Evolutionary conservation across 805 yeast genomes (phyloP).

Genomic region (Zygosaccharomyces lentus): DNA sequence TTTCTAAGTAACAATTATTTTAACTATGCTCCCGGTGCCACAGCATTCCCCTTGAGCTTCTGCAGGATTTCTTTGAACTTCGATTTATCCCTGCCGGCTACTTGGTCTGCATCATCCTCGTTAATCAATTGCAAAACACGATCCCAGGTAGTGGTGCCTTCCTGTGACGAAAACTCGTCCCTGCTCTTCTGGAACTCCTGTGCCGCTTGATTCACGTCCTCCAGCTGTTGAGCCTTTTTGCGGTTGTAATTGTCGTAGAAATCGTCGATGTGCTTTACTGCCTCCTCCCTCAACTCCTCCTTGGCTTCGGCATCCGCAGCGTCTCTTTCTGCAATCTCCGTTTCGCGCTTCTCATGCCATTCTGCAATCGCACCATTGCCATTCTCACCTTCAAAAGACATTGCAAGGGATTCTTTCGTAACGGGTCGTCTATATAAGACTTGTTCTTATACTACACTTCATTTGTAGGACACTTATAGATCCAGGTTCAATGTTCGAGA

Average conservation of each 20-base stretch:
- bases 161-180: slow-evolving; percentile 73
- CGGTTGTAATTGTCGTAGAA: slow-evolving; percentile 87
- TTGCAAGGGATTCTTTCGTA: neutral
- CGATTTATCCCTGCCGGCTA: slow-evolving; percentile 56
- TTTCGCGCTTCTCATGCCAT: slow-evolving; percentile 79
- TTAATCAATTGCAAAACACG: slow-evolving; percentile 53
- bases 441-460: neutral
- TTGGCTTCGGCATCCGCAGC: slow-evolving; percentile 60
- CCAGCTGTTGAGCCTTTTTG: slow-evolving; percentile 69
- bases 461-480: neutral
- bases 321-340: slow-evolving; percentile 78
- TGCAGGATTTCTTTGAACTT: slow-evolving; percentile 62
- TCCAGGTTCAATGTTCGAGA: neutral
- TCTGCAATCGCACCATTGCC: slow-evolving; percentile 24
- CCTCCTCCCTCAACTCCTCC: slow-evolving; percentile 64
- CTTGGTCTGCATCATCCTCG: slow-evolving; percentile 43
- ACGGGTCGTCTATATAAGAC: neutral
- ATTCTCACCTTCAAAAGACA: slow-evolving; percentile 13
- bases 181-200: slow-evolving; percentile 67
- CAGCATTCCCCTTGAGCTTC: slow-evolving; percentile 62
- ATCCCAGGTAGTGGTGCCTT: slow-evolving; percentile 71
- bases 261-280: slow-evolving; percentile 79
- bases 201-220: slow-evolving; percentile 62
- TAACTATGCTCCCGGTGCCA: slow-evolving; percentile 68
- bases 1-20: slow-evolving; percentile 38